Evolutionary conservation across 805 yeast species (phyloP).

Genomic region (Metschnikowia noctiluminum): DNA sequence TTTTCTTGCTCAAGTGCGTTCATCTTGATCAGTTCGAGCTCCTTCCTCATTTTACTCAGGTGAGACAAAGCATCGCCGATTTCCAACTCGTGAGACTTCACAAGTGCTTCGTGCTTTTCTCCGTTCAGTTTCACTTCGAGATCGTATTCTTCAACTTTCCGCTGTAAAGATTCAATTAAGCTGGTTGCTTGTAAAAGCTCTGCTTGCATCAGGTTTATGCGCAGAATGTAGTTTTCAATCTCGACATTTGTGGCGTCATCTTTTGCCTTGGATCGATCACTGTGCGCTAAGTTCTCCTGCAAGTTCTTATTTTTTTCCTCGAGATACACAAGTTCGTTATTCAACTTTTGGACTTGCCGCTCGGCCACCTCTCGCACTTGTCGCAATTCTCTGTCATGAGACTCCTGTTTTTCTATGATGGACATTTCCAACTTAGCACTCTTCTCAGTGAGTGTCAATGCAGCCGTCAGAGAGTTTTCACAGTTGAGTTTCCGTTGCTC

Average conservation of each 20-base stretch:
- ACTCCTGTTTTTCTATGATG: slow-evolving; percentile 10
- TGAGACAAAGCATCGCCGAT: neutral
- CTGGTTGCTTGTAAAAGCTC: neutral
- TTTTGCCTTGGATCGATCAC: neutral
- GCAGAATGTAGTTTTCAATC: neutral
- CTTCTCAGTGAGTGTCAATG: slow-evolving; percentile 10
- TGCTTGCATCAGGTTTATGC: neutral
- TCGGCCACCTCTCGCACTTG: slow-evolving; percentile 6
- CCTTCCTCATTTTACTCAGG: neutral
- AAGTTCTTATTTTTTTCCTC: slow-evolving; percentile 1
- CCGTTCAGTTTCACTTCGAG: neutral
- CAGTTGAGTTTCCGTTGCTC: slow-evolving; percentile 46
- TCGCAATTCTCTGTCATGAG: slow-evolving; percentile 8
- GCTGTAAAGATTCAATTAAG: neutral
- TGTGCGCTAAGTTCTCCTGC: neutral
- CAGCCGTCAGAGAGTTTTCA: slow-evolving; percentile 49
- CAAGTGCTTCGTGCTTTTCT: neutral
- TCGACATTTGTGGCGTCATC: neutral
- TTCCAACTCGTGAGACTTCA: neutral
- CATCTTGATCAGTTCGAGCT: neutral
- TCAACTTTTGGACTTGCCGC: slow-evolving; percentile 4
- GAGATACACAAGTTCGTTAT: slow-evolving; percentile 1
- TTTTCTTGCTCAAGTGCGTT: neutral
- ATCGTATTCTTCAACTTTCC: neutral
- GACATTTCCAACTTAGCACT: slow-evolving; percentile 13